Conservation (phyloP, 495 filamentous ascomycete species). For the Penicillium macrosclerotiorum region DNA sequence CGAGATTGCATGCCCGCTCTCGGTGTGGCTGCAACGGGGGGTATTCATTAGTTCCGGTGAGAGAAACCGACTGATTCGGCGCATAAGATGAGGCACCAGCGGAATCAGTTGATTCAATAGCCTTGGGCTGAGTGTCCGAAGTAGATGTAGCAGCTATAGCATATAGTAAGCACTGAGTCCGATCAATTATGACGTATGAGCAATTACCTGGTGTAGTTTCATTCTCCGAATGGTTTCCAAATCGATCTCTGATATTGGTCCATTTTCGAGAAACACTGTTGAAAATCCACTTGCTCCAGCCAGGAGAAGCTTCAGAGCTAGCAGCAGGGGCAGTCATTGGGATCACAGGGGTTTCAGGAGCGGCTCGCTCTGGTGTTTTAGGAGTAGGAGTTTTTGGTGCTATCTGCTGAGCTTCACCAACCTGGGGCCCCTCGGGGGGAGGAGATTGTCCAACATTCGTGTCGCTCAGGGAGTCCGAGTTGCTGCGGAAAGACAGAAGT, state of each 20-base stretch:
- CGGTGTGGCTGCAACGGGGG: too few relatives aligned
- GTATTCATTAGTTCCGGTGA: too few relatives aligned
- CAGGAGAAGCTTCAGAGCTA: slow-evolving; percentile 1
- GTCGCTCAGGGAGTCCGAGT: slow-evolving; percentile 15
- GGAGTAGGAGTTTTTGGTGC: neutral
- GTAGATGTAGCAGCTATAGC: neutral
- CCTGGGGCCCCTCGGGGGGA: neutral
- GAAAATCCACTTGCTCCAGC: slow-evolving; percentile 18
- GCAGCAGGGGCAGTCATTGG: slow-evolving; percentile 7
- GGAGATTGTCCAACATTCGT: slow-evolving; percentile 14
- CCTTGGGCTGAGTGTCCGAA: too few relatives aligned
- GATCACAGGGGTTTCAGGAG: neutral
- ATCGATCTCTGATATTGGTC: slow-evolving; percentile 16
- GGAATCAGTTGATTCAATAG: too few relatives aligned
- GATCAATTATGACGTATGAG: neutral
- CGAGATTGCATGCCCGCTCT: too few relatives aligned
- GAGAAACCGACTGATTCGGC: too few relatives aligned
- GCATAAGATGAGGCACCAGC: too few relatives aligned
- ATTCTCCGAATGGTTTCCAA: neutral
- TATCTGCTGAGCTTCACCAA: slow-evolving; percentile 6
- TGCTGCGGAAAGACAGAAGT: slow-evolving; percentile 13
- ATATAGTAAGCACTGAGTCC: too few relatives aligned
- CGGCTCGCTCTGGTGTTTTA: neutral
- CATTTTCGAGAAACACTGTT: slow-evolving; percentile 18
- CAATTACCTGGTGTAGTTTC: neutral